Percentiles rank a stretch among this genome's conserved stretches.
These are phyloP conservation scores for Botrytis paeoniae DNA, from an alignment of 2,329 filamentous ascomycete genomes.

Conservation along the genomic window DNA sequence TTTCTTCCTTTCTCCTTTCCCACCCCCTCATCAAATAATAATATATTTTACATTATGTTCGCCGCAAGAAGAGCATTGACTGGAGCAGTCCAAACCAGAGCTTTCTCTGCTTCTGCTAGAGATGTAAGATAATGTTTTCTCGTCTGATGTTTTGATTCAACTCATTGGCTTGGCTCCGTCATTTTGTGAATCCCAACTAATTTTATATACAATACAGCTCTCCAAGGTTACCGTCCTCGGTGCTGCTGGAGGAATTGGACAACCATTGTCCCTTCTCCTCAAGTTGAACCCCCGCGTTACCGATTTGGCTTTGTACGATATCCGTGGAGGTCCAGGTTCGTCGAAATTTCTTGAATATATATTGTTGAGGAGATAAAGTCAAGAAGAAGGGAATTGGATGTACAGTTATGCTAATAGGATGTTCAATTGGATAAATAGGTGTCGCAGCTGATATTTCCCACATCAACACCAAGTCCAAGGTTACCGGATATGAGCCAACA, in stretches of 20 bases:
- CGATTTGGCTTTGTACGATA: slow-evolving; percentile 97
- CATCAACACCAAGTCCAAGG: slow-evolving; percentile 87
- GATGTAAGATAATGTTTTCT: slow-evolving; percentile 54
- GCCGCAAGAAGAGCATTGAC: slow-evolving; percentile 58
- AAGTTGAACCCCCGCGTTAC: slow-evolving; percentile 86
- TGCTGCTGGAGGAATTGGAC: slow-evolving; percentile 92
- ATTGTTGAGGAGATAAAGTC: background rate
- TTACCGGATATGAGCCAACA: slow-evolving; percentile 82
- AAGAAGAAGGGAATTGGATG: background rate
- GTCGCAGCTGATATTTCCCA: slow-evolving; percentile 95
- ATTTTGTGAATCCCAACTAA: slow-evolving; percentile 24
- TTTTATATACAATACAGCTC: slow-evolving; percentile 54
- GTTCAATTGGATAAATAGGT: slow-evolving; percentile 64
- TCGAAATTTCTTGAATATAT: background rate
- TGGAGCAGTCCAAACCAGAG: slow-evolving; percentile 65
- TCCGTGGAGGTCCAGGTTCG: slow-evolving; percentile 41
- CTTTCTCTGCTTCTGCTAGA: slow-evolving; percentile 76
- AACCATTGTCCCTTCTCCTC: slow-evolving; percentile 95
- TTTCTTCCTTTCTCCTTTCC: slow-evolving; percentile 14
- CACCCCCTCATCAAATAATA: slow-evolving; percentile 17
- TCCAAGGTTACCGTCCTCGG: slow-evolving; percentile 98
- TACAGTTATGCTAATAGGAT: background rate
- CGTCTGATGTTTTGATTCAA: slow-evolving; percentile 17
- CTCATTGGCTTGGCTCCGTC: slow-evolving; percentile 19
- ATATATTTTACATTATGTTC: slow-evolving; percentile 58